Evolutionary conservation across 331 rosid species (phyloP).

Genomic region (Acacia pycnantha): DNA sequence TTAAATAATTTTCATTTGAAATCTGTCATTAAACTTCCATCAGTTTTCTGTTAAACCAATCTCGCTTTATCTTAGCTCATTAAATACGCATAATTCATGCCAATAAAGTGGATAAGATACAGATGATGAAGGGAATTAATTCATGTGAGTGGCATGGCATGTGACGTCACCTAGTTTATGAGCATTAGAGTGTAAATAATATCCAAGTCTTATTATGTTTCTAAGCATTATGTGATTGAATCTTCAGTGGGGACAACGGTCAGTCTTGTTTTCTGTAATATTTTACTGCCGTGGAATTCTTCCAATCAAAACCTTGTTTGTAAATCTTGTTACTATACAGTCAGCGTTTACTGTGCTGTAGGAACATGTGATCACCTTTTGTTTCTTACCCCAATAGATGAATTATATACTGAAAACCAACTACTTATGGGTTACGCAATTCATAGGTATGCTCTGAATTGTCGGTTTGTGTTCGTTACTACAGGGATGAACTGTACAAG

Average conservation of each 20-base stretch:
- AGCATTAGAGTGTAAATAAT: background rate
- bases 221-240: background rate
- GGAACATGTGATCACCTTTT: background rate
- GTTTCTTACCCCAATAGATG: background rate
- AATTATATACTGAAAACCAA: background rate
- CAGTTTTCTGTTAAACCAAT: background rate
- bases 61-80: background rate
- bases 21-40: background rate
- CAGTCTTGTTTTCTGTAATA: background rate
- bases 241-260: background rate
- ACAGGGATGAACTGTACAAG: constrained; percentile 91
- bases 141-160: background rate
- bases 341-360: background rate
- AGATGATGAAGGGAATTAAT: background rate
- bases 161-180: background rate
- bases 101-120: background rate
- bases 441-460: constrained; percentile 18
- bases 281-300: background rate
- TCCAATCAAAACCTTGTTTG: background rate
- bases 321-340: background rate
- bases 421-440: background rate
- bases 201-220: background rate
- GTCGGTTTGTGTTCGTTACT: constrained; percentile 29
- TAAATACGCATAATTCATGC: background rate
- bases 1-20: background rate